These are phyloP conservation scores for Linum trigynum DNA, from an alignment of 345 rosid species.

Conservation along the genomic window DNA sequence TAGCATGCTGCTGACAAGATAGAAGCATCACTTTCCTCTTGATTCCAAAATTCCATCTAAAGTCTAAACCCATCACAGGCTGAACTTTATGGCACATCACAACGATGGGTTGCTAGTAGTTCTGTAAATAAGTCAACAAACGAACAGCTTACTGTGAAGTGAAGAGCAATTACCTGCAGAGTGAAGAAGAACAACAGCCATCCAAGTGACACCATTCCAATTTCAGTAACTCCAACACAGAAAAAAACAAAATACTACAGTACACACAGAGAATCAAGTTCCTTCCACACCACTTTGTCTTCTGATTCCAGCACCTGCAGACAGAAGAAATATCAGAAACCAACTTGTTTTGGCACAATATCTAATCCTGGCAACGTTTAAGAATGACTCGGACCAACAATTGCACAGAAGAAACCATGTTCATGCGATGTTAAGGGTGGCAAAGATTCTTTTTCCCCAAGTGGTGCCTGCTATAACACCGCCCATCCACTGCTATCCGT, in stretches of 20 bases:
- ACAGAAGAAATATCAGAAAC: no score
- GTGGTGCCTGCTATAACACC: slow-evolving; percentile 20
- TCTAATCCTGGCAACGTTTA: slow-evolving; percentile 5
- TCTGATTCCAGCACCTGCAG: no score
- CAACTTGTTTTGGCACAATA: background rate
- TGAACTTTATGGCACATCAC: background rate
- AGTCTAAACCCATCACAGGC: background rate
- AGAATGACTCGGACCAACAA: slow-evolving; percentile 13
- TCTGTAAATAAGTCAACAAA: slow-evolving; percentile 10
- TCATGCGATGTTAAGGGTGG: slow-evolving; percentile 3
- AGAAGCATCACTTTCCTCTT: background rate
- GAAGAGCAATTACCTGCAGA: slow-evolving; percentile 1
- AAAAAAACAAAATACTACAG: slow-evolving; percentile 1
- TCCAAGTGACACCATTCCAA: slow-evolving; percentile 13
- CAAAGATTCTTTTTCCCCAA: slow-evolving; percentile 17
- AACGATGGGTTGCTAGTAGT: slow-evolving; percentile 17
- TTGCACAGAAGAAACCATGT: background rate
- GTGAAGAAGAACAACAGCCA: background rate
- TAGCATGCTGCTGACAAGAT: background rate
- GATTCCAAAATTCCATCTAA: no score
- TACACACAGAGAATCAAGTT: background rate
- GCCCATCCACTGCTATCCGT: slow-evolving; percentile 34
- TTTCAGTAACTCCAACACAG: no score
- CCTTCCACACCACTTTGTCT: background rate
- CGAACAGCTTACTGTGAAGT: slow-evolving; percentile 1